These are phyloP conservation scores for Prunella vulgaris DNA, from an alignment of 257 asterid species.

Conservation along the genomic window DNA sequence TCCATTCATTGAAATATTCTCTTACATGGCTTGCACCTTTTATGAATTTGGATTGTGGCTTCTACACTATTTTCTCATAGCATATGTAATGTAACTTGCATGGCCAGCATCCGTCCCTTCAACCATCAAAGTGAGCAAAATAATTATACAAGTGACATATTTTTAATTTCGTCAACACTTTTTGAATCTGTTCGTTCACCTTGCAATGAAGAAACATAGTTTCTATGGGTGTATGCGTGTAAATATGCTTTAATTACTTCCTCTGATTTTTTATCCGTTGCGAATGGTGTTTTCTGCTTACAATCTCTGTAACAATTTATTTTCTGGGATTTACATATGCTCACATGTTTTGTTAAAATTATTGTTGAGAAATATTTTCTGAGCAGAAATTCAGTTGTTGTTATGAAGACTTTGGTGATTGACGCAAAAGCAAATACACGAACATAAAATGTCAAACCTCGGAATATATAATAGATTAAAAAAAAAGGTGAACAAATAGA, in stretches of 20 bases:
- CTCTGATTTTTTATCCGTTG: background rate
- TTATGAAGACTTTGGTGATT: constrained; percentile 46
- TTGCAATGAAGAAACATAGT: background rate
- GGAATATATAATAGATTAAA: constrained; percentile 51
- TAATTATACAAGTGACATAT: background rate
- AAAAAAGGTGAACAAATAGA: constrained; percentile 50
- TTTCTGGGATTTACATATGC: no score
- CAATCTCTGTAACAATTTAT: background rate
- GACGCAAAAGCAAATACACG: constrained; percentile 53
- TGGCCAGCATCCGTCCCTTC: constrained; percentile 24
- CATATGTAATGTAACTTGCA: no score
- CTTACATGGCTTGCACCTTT: no score
- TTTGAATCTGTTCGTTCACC: background rate
- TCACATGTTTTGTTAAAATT: background rate
- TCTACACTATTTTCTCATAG: no score
- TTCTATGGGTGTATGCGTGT: no score
- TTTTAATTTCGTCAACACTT: background rate
- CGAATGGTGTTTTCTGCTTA: background rate
- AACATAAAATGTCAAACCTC: constrained; percentile 64
- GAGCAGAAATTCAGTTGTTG: constrained; percentile 26
- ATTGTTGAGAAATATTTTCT: background rate
- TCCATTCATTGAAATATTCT: no score
- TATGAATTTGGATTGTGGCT: no score
- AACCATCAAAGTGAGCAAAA: constrained; percentile 36
- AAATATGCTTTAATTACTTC: background rate